Evolutionary conservation across 2,329 filamentous ascomycete species (phyloP), one percentile per base, ranked within the genome.

Genomic region (Monilinia vaccinii-corymbosi): DNA sequence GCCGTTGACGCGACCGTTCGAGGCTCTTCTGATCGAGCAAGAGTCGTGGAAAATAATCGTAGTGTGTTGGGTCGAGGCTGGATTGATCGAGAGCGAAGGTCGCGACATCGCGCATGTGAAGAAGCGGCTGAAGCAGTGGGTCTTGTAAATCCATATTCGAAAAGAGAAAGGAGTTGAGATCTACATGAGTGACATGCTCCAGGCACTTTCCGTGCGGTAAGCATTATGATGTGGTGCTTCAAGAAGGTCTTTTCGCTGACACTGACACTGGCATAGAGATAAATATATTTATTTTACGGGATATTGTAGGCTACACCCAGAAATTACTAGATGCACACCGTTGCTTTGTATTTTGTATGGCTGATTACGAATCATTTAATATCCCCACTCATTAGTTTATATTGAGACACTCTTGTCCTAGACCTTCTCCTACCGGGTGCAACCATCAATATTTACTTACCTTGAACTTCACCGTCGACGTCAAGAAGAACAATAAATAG

Each of bases 121-220:
- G 38, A 57, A 51, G 25, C 31, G 21, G 45, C 64, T 16, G 61
- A 49, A 4, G 53, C 60, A 52, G 60, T 56, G 40, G 57, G 57
- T 47, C 25, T 68, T 21, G 66, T 65, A 63, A 73, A 73, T 14
- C 72, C 70, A 55, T 70, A 61, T 60, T 73, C 69, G 47, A 73
- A 72, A 0, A 74, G 60, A 6, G 66, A 64, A 28, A 70, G 67
- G 0, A 75, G 66, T 46, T 72, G 71, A 21, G 68, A 64, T 53
- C 71, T 69, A 61, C 72, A 74, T 62, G 70, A 70, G 57, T 69
- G 69, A 56, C 72, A 74, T 38, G 68, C 68, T 42, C 61, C 62
- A 11, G 68, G 69, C 36, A 63, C 61, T 49, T 67, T 69, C 13
- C 65, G 68, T 32, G 66, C 66, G 13, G 64, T 67, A 61, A 72